These are phyloP conservation scores for Rosa persica DNA, from an alignment of 306 rosid species.

Conservation along the genomic window DNA sequence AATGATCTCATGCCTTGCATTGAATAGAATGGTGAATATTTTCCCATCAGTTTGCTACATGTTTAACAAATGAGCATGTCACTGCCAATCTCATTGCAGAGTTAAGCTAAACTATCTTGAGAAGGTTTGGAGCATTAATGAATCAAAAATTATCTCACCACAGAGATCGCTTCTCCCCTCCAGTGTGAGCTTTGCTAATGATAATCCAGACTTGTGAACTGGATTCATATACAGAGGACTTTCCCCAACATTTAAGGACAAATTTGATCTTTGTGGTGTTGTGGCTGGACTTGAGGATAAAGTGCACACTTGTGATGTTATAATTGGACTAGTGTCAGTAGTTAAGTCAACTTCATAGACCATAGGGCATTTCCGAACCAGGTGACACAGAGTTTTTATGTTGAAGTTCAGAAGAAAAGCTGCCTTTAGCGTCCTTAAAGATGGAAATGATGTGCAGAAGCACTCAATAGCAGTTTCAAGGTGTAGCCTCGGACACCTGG, in stretches of 20 bases:
- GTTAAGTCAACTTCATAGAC: constrained; percentile 66
- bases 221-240: constrained; percentile 30
- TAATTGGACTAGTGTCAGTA: constrained; percentile 62
- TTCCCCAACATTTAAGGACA: constrained; percentile 25
- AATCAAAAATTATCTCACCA: constrained; percentile 51
- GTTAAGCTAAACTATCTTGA: neutral
- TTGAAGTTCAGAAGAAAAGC: constrained; percentile 55
- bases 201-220: constrained; percentile 35
- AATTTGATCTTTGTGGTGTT: constrained; percentile 31
- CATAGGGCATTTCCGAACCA: constrained; percentile 53
- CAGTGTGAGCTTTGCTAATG: constrained; percentile 52
- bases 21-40: neutral
- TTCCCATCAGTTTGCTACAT: neutral
- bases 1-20: neutral
- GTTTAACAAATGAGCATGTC: neutral
- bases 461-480: constrained; percentile 57
- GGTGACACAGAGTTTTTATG: constrained; percentile 36
- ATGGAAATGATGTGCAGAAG: constrained; percentile 68
- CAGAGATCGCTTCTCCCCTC: constrained; percentile 75
- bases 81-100: neutral
- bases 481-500: constrained; percentile 59
- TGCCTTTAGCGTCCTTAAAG: constrained; percentile 60
- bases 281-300: constrained; percentile 41
- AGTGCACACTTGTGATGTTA: constrained; percentile 47
- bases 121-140: neutral